Percentiles rank a stretch among this genome's conserved stretches.
Evolutionary conservation across 1,284 basidiomycete genomes (phyloP).

Genomic region (Pseudozyma sp.): DNA sequence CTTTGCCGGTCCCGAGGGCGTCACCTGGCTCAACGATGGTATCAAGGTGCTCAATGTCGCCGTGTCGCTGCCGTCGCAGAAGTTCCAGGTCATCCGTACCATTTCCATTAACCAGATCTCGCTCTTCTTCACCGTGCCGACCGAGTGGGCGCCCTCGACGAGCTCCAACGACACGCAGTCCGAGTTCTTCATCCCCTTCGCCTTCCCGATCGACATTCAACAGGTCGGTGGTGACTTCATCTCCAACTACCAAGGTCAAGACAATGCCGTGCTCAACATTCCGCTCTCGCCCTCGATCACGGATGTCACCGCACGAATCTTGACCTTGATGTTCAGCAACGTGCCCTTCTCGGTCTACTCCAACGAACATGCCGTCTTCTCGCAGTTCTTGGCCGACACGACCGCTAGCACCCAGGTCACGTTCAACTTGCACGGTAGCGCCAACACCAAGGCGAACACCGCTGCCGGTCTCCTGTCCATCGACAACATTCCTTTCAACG

Average conservation of each 20-base stretch:
- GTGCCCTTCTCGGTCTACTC: conserved; percentile 76
- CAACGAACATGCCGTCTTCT: conserved; percentile 74
- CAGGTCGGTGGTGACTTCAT: conserved; percentile 77
- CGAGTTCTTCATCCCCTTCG: conserved; percentile 78
- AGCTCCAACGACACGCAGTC: conserved; percentile 76
- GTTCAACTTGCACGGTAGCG: conserved; percentile 75
- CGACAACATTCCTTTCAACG: conserved; percentile 76
- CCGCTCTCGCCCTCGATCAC: conserved; percentile 76
- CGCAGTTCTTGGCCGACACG: conserved; percentile 78
- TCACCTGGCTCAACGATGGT: conserved; percentile 81
- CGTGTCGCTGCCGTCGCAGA: conserved; percentile 77
- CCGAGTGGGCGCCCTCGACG: conserved; percentile 73
- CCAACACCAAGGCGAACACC: conserved; percentile 76
- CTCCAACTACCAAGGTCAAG: conserved; percentile 73
- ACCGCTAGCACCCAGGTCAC: conserved; percentile 73
- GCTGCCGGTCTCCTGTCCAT: conserved; percentile 77
- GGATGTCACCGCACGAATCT: conserved; percentile 76
- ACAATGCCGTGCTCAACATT: conserved; percentile 77
- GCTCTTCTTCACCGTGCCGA: conserved; percentile 75
- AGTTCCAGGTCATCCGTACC: conserved; percentile 77
- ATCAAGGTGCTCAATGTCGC: conserved; percentile 77
- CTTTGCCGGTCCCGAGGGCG: conserved; percentile 75
- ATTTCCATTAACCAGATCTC: conserved; percentile 77
- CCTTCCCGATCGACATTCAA: conserved; percentile 78
- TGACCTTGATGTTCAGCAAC: conserved; percentile 76